Conservation (phyloP, 331 rosid species). For the Malus hybrid region DNA sequence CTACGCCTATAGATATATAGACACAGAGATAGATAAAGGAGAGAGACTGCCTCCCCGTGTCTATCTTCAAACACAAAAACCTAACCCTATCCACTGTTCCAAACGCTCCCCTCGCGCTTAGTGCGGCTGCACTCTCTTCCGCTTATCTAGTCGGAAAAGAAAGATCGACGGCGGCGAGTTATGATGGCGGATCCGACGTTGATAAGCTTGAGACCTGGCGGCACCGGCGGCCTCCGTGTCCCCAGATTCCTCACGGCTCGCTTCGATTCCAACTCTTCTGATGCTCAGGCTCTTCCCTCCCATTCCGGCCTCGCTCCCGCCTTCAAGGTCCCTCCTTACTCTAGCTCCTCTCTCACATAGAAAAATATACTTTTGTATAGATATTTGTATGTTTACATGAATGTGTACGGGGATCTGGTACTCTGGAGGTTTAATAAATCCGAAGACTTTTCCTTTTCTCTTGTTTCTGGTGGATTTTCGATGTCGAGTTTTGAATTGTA, state of each 20-base stretch:
- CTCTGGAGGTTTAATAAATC: not conserved
- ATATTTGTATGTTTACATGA: not conserved
- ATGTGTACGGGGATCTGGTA: not conserved
- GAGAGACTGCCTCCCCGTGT: constrained; percentile 5
- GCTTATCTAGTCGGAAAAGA: not conserved
- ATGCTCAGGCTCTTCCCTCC: not conserved
- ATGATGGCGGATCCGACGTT: constrained; percentile 17
- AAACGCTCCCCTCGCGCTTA: not conserved
- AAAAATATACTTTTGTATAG: no score
- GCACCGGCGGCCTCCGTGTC: constrained; percentile 4
- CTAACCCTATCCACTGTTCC: constrained; percentile 3
- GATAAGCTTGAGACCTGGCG: constrained; percentile 20
- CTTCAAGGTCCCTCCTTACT: constrained; percentile 6
- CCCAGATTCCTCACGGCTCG: not conserved
- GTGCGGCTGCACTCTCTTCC: not conserved
- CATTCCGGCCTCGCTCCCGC: not conserved
- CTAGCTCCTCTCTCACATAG: not conserved
- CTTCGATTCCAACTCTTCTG: constrained; percentile 3
- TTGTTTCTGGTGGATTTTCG: not conserved
- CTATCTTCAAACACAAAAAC: constrained; percentile 6
- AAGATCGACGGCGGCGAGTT: not conserved
- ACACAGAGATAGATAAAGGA: not conserved
- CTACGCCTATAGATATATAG: not conserved
- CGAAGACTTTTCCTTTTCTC: not conserved
- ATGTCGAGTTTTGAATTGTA: not conserved